Conservation (phyloP, 2,329 filamentous ascomycete species). For the Colletotrichum sidae region DNA sequence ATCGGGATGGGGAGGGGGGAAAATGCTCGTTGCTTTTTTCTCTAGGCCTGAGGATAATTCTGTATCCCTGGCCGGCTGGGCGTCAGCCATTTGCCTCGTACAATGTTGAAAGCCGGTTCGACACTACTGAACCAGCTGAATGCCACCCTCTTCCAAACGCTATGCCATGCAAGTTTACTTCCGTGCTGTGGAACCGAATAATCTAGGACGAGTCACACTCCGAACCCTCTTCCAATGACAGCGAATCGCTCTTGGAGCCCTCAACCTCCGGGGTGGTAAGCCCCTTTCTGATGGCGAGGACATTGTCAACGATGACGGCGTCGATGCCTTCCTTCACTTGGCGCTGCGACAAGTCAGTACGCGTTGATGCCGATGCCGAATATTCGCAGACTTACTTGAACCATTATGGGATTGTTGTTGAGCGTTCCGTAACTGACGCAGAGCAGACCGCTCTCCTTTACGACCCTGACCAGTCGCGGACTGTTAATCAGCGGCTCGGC, state of each 20-base stretch:
- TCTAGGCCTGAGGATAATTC: no score
- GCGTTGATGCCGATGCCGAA: not conserved
- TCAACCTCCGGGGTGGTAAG: slow-evolving; percentile 66
- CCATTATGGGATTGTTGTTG: slow-evolving; percentile 89
- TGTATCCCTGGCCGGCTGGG: no score
- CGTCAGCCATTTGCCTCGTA: no score
- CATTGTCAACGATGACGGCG: slow-evolving; percentile 96
- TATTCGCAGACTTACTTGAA: slow-evolving; percentile 72
- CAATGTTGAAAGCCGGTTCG: slow-evolving; percentile 24
- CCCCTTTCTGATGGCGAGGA: slow-evolving; percentile 91
- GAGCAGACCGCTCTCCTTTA: slow-evolving; percentile 93
- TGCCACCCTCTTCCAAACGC: slow-evolving; percentile 17
- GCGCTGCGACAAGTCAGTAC: slow-evolving; percentile 59
- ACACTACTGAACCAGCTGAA: not conserved
- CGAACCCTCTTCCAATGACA: slow-evolving; percentile 34
- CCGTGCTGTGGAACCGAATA: slow-evolving; percentile 30
- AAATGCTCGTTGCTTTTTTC: no score
- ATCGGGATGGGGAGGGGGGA: no score
- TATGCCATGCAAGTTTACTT: slow-evolving; percentile 31
- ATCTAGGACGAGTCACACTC: slow-evolving; percentile 28
- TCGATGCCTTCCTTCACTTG: slow-evolving; percentile 98
- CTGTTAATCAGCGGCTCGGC: slow-evolving; percentile 90
- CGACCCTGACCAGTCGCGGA: slow-evolving; percentile 87
- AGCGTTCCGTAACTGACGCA: slow-evolving; percentile 93
- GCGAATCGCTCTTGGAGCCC: slow-evolving; percentile 37